Evolutionary conservation across 1,284 basidiomycete species (phyloP), one percentile per base, ranked within the genome.

Genomic region (Ceratobasidium sp.): DNA sequence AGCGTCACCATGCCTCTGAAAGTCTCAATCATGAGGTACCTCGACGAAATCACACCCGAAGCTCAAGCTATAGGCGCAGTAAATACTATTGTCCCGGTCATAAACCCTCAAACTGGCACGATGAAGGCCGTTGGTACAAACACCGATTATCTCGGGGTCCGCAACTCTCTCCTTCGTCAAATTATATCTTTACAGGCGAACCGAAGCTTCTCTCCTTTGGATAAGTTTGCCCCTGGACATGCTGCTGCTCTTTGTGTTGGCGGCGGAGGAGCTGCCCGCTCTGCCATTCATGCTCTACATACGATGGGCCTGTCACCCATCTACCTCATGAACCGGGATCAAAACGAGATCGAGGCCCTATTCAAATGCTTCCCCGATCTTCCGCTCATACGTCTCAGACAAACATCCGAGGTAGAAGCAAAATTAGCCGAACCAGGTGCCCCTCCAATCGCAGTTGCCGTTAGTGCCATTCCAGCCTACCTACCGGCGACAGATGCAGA

Each of bases 1-100:
- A 85, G 84, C 12, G 83, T 86, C 56, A 86, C 85, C 1, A 86
- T 86, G 84, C 85, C 85, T 15, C 80, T 85, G 58, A 86, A 86
- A 78, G 80, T 83, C 10, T 80, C 81, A 0, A 83, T 86, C 61
- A 81, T 85, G 26, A 80, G 81, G 3, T 83, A 82, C 66, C 83
- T 86, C 12, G 84, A 86, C 78, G 83, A 83, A 49, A 61, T 85
- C 20, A 83, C 84, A 1, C 81, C 82, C 2, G 84, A 84, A 75
- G 83, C 83, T 23, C 77, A 77, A 39, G 79, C 82, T 3, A 84
- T 84, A 3, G 84, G 83, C 15, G 84, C 84, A 4, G 85, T 85
- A 70, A 86, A 86, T 69, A 86, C 85, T 5, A 83, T 86, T 42
- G 83, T 86, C 26, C 84, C 83, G 69, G 83, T 84, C 12, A 78